phyloP scores from a whole-genome alignment of 169 alveolate species.

The Gregarina niphandrodes region DNA sequence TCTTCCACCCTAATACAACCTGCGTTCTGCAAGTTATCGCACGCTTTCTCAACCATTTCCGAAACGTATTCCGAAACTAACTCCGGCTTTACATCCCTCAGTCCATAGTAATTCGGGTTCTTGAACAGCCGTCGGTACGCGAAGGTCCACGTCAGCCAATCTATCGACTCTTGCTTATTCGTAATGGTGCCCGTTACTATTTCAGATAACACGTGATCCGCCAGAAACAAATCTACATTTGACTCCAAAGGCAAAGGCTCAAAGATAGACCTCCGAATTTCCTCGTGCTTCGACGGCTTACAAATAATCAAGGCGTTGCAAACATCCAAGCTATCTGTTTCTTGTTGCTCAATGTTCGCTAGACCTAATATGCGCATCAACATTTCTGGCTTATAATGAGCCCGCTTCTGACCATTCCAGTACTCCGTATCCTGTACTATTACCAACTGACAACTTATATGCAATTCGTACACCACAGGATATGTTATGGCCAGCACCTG shows the following conservation, averaged over 20 bases:
- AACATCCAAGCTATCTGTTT: conserved; percentile 21
- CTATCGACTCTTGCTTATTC: conserved; percentile 84
- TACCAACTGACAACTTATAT: conserved; percentile 38
- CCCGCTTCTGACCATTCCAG: conserved; percentile 16
- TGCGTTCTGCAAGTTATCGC: conserved; percentile 64
- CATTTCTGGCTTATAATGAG: background rate
- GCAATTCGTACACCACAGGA: conserved; percentile 66
- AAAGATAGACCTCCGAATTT: conserved; percentile 73
- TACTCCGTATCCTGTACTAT: conserved; percentile 45
- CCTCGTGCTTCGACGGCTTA: conserved; percentile 71
- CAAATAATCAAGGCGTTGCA: too few species aligned
- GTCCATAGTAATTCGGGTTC: conserved; percentile 95
- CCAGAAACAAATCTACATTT: conserved; percentile 64
- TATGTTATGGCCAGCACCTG: conserved; percentile 60
- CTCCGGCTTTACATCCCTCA: conserved; percentile 64
- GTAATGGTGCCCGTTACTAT: conserved; percentile 78
- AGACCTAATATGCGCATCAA: conserved; percentile 69
- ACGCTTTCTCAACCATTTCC: conserved; percentile 73
- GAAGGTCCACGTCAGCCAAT: conserved; percentile 98
- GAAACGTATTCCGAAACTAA: conserved; percentile 76
- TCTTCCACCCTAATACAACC: conserved; percentile 67
- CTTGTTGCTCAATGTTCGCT: conserved; percentile 31
- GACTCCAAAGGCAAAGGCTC: conserved; percentile 96
- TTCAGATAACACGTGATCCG: conserved; percentile 84
- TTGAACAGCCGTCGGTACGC: conserved; percentile 83